A percentile compares a stretch with the other conserved stretches of the same genome.
These are phyloP conservation scores for Blastobotrys serpentis DNA, from an alignment of 1,139 yeast species.

Conservation along the genomic window DNA sequence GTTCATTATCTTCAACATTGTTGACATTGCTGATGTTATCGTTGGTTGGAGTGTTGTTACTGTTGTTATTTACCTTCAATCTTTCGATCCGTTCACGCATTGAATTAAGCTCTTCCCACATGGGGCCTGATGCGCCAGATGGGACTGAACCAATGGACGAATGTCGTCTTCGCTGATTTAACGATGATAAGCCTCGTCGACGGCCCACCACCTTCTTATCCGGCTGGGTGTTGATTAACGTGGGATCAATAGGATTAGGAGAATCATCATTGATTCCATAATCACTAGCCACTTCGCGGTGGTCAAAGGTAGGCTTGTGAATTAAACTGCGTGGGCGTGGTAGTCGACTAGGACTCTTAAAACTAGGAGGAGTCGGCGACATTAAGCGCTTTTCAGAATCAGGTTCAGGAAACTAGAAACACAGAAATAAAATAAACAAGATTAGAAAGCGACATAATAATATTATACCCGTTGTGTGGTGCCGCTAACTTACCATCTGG, in stretches of 20 bases:
- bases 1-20: not conserved
- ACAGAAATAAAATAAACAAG: no score
- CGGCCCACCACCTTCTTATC: not conserved
- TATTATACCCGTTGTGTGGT: not conserved
- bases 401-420: not conserved
- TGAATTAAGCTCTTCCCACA: conserved; percentile 8
- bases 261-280: conserved; percentile 1
- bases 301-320: conserved; percentile 4
- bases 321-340: conserved; percentile 1
- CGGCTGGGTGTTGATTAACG: conserved; percentile 2
- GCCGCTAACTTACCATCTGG: not conserved
- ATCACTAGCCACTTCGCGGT: not conserved
- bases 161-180: not conserved
- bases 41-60: not conserved
- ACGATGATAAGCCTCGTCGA: not conserved
- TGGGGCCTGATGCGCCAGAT: not conserved
- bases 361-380: not conserved
- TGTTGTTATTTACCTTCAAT: not conserved
- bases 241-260: not conserved
- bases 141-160: not conserved
- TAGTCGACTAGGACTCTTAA: not conserved
- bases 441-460: no score
- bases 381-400: not conserved
- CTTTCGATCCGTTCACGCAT: conserved; percentile 1
- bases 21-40: not conserved